phyloP scores from a whole-genome alignment of 495 filamentous ascomycete genomes.

The Coniosporium apollinis region DNA sequence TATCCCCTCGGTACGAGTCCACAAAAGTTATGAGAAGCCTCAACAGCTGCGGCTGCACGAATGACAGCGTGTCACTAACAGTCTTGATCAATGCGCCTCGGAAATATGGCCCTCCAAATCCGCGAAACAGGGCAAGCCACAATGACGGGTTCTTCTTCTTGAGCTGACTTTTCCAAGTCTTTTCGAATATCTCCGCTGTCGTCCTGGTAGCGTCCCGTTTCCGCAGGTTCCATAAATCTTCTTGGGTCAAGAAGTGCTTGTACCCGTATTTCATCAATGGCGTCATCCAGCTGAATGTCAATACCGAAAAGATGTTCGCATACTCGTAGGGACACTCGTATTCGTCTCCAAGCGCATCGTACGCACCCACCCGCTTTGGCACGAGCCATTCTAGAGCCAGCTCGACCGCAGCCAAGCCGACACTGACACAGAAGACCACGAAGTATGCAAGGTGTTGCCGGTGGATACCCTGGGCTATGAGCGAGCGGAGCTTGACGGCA shows the following conservation, averaged over 20 bases:
- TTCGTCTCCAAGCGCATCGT: conserved; percentile 70
- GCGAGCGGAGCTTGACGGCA: conserved; percentile 73
- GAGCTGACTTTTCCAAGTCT: conserved; percentile 63
- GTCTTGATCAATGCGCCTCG: conserved; percentile 69
- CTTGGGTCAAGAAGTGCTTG: conserved; percentile 78
- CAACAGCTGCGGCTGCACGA: conserved; percentile 82
- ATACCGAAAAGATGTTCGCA: conserved; percentile 80
- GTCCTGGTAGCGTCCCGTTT: conserved; percentile 57
- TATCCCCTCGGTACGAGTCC: conserved; percentile 48
- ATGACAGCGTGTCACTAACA: conserved; percentile 66
- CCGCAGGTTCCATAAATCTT: conserved; percentile 90
- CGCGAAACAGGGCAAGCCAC: conserved; percentile 80
- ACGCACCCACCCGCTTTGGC: conserved; percentile 70
- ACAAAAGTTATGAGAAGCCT: conserved; percentile 75
- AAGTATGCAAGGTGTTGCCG: conserved; percentile 55
- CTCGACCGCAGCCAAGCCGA: conserved; percentile 54
- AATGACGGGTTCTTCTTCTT: conserved; percentile 59
- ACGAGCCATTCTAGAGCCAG: conserved; percentile 81
- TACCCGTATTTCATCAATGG: conserved; percentile 95
- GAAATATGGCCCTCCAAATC: conserved; percentile 72
- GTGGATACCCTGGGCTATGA: conserved; percentile 61
- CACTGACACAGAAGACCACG: conserved; percentile 53
- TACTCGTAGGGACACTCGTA: conserved; percentile 92
- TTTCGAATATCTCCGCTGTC: conserved; percentile 49
- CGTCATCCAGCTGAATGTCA: conserved; percentile 98